Percentiles rank a stretch among this genome's conserved stretches.
phyloP scores from a whole-genome alignment of 805 yeast genomes.

The Kodamaea leandrae region DNA sequence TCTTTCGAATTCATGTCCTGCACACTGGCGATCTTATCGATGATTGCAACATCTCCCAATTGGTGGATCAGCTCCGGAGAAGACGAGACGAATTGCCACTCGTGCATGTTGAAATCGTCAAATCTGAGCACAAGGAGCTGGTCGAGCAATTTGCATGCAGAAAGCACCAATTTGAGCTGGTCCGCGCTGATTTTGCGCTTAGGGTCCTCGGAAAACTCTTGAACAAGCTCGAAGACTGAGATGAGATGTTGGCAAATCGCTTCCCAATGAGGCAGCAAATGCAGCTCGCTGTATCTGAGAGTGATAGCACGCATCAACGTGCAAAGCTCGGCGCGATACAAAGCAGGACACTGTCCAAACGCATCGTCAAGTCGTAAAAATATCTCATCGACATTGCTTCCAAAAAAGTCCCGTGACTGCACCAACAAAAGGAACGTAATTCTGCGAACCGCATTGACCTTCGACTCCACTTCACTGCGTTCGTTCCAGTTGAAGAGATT shows the following conservation, averaged over 20 bases:
- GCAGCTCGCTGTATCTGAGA: conserved; percentile 59
- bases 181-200: conserved; percentile 25
- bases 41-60: conserved; percentile 30
- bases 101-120: conserved; percentile 74
- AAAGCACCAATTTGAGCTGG: conserved; percentile 44
- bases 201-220: too few species aligned
- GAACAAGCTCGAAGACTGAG: conserved; percentile 43
- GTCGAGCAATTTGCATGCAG: conserved; percentile 78
- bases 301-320: conserved; percentile 63
- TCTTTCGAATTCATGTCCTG: conserved; percentile 34
- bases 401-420: conserved; percentile 56
- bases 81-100: conserved; percentile 84
- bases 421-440: conserved; percentile 62
- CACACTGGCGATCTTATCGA: conserved; percentile 46
- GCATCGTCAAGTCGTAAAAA: conserved; percentile 36
- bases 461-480: conserved; percentile 53
- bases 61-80: conserved; percentile 57
- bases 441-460: conserved; percentile 55
- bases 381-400: conserved; percentile 49
- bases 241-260: conserved; percentile 61
- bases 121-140: conserved; percentile 60
- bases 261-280: conserved; percentile 70
- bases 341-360: conserved; percentile 29
- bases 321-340: conserved; percentile 45
- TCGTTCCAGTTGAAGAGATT: conserved; percentile 75